Evolutionary conservation across 768 basidiomycete species (phyloP), one percentile per base, ranked within the genome.

Genomic region (Suillus clintonianus): DNA sequence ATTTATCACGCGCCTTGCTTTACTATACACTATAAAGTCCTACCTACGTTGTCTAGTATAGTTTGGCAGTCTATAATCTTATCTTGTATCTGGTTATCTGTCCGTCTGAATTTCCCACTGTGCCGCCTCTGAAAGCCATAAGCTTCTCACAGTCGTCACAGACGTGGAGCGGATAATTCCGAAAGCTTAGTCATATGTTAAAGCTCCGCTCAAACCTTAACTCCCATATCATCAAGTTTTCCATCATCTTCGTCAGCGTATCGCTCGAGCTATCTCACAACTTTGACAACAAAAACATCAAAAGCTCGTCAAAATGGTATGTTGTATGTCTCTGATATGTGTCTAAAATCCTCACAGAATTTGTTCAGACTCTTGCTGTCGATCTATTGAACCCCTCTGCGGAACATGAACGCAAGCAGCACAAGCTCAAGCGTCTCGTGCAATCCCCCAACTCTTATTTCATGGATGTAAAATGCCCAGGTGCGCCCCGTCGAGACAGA

Each of bases 401-500:
- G 69, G 92, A 94, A 77, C 80, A 87, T 71, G 92, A 97, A 82
- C 89, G 82, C 80, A 89, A 84, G 79, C 90, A 88, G 79, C 97
- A 99, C 91, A 99, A 99, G 86, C 92, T 98, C 79, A 99, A 99
- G 88, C 91, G 95, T 78, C 90, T 99, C 72, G 97, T 99, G 71
- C 97, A 98, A 82, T 90, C 90, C 60, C 97, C 97, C 68, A 95
- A 98, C 82, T 99, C 97, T 41, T 99, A 94, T 83, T 99, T 99
- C 83, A 99, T 99, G 97, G 97, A 99, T 74, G 96, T 99, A 72
- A 99, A 99, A 81, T 99, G 97, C 82, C 90, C 97, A 71, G 95
- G 94, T 94, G 65, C 64, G 89, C 81, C 32, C 34, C n/a, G 19
- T 41, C 10, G 42, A 6, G 2, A 17, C 17, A 30, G 5, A 10